Base-by-base conservation (phyloP, 1,284 basidiomycete species). In the Ceratobasidium sp. region DNA sequence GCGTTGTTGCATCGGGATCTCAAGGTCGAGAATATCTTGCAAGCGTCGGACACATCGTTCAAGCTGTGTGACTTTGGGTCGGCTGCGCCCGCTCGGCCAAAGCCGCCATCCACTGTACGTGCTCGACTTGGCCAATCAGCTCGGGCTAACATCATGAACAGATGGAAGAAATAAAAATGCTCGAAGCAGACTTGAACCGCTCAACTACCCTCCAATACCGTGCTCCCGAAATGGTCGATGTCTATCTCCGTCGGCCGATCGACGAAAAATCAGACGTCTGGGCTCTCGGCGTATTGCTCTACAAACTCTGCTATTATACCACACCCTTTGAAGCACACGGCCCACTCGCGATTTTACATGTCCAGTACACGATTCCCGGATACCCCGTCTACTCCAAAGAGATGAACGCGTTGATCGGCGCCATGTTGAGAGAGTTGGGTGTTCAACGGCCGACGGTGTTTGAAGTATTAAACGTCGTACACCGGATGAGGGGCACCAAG, bases 41-140 rank as follows among this genome's bases (percentile, higher is more conserved):
- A 90, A 80, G 88, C 89, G 70, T 88, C 87, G 30, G 80, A 83
- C 8, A 88, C 89, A 21, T 89, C 89, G 1, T 99, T 92, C 86
- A 99, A 99, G 81, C 86, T 99, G 16, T 99, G 97, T 80, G 97
- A 99, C 80, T 99, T 99, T 82, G 97, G 97, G 50, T 97, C 95
- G 30, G 92, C 97, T 1, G 91, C 91, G 0, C 88, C 89, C 1
- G 89, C 95, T 2, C 83, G 89, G 16, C 78, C 83, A 6, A 86
- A 87, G 72, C 86, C 92, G 8, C 93, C 94, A 18, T 83, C 88
- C 6, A 89, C 86, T 34, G 64, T 45, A 45, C 36, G 64, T 53
- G 5, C n/a, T 26, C n/a, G 23, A 21, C 30, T 43, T 16, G 21
- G 8, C 39, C 10, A 28, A 32, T 55, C 12, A n/a, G n/a, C 52